Evolutionary conservation across 148 eudicot genomes (phyloP).

Genomic region (Diospyros lotus): DNA sequence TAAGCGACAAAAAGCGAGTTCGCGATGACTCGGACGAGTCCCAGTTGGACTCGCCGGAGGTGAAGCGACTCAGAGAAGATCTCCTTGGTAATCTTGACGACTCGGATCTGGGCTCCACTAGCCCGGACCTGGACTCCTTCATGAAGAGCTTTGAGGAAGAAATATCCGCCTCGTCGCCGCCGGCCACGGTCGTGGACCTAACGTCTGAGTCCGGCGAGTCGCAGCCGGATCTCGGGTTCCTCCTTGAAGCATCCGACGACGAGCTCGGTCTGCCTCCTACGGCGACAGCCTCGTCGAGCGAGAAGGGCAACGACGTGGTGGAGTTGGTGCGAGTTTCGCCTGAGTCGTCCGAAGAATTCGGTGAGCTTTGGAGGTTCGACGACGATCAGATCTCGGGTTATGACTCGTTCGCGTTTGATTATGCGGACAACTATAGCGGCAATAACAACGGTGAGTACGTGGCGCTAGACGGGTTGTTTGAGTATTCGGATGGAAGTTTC

Average conservation of each 20-base stretch:
- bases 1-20: conserved; percentile 30
- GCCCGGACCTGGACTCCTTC: conserved; percentile 58
- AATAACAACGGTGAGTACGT: conserved; percentile 32
- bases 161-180: conserved; percentile 24
- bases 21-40: conserved; percentile 46
- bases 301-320: background rate
- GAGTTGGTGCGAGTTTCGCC: conserved; percentile 34
- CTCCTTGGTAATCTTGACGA: conserved; percentile 52
- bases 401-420: conserved; percentile 44
- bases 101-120: conserved; percentile 34
- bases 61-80: conserved; percentile 48
- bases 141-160: conserved; percentile 77
- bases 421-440: conserved; percentile 15
- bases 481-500: conserved; percentile 43
- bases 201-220: conserved; percentile 29
- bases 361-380: conserved; percentile 47
- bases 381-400: conserved; percentile 27
- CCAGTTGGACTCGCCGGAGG: conserved; percentile 34
- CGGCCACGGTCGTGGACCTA: conserved; percentile 19
- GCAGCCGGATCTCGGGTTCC: conserved; percentile 33
- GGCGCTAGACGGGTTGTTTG: conserved; percentile 60
- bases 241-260: conserved; percentile 45
- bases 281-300: conserved; percentile 7
- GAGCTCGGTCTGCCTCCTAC: conserved; percentile 52
- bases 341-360: conserved; percentile 33